These are phyloP conservation scores for Calonectria pseudoreteaudii DNA, from an alignment of 2,329 filamentous ascomycete genomes.

Conservation along the genomic window DNA sequence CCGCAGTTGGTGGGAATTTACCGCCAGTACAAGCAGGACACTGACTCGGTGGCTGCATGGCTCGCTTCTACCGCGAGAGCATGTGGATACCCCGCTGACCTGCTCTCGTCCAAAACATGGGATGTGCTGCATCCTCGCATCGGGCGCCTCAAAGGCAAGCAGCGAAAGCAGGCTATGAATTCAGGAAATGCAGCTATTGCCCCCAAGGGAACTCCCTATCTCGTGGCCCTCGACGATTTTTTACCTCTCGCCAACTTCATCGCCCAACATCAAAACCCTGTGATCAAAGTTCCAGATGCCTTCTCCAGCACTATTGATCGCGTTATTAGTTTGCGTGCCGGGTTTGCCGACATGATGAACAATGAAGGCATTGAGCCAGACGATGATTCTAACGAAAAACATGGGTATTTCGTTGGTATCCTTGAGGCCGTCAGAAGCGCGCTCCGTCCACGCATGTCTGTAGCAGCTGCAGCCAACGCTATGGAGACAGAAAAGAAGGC, in stretches of 20 bases:
- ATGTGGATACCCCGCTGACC: conserved; percentile 45
- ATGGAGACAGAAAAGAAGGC: neutral
- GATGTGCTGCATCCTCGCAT: neutral
- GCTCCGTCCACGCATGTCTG: conserved; percentile 39
- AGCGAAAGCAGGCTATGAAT: conserved; percentile 29
- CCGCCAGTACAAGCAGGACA: conserved; percentile 56
- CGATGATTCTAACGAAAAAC: conserved; percentile 40
- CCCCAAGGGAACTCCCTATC: neutral
- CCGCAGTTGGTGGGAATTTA: conserved; percentile 46
- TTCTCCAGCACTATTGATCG: conserved; percentile 49
- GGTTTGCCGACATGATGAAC: conserved; percentile 40
- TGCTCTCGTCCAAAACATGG: conserved; percentile 21
- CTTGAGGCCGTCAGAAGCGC: conserved; percentile 49
- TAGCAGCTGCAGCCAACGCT: neutral
- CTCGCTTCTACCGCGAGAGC: conserved; percentile 54
- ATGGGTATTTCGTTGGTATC: conserved; percentile 49
- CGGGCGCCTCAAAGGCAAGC: conserved; percentile 35
- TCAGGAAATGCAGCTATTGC: neutral
- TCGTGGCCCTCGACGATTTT: conserved; percentile 51
- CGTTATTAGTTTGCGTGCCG: conserved; percentile 48
- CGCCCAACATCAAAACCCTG: conserved; percentile 28
- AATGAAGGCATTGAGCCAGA: conserved; percentile 28
- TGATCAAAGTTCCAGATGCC: conserved; percentile 43
- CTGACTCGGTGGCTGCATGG: conserved; percentile 54
- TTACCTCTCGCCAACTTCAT: conserved; percentile 53